A percentile compares a stretch with the other conserved stretches of the same genome.
Conservation (phyloP, 2,329 filamentous ascomycete species). For the Cordyceps farinosa region DNA sequence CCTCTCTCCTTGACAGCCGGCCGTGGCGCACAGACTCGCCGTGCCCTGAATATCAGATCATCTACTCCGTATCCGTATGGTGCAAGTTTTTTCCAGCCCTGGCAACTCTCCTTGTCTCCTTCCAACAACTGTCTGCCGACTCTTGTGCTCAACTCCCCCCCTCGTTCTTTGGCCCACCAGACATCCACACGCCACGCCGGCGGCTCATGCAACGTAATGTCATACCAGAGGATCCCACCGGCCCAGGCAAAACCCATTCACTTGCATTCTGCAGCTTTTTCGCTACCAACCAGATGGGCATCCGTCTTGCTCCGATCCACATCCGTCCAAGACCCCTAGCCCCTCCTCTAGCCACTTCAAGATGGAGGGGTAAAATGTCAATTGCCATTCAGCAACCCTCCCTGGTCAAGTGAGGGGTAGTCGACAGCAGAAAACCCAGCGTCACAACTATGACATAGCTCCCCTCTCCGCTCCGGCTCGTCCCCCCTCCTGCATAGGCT, state of each 20-base stretch:
- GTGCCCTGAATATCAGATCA: constrained; percentile 7
- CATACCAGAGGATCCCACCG: not conserved
- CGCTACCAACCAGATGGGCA: constrained; percentile 14
- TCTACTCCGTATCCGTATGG: not conserved
- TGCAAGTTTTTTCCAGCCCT: not conserved
- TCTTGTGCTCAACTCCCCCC: not conserved
- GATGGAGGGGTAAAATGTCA: constrained; percentile 16
- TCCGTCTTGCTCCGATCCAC: constrained; percentile 13
- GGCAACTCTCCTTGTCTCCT: not conserved
- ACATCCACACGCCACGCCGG: constrained; percentile 1
- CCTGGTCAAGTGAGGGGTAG: constrained; percentile 15
- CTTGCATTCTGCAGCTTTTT: constrained; percentile 8
- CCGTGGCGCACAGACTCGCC: not conserved
- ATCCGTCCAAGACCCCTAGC: constrained; percentile 11
- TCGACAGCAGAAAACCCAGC: not conserved
- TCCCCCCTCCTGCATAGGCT: not conserved
- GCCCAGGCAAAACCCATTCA: constrained; percentile 4
- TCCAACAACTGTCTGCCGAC: not conserved
- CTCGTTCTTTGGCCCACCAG: constrained; percentile 1
- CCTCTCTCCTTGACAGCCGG: not conserved
- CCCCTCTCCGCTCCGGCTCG: not conserved
- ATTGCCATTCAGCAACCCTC: not conserved
- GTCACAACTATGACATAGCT: constrained; percentile 7
- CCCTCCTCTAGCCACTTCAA: constrained; percentile 15
- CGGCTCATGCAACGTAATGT: constrained; percentile 11